These are phyloP conservation scores for Cryptosporidium sp. DNA, from an alignment of 169 alveolate genomes.

Conservation along the genomic window DNA sequence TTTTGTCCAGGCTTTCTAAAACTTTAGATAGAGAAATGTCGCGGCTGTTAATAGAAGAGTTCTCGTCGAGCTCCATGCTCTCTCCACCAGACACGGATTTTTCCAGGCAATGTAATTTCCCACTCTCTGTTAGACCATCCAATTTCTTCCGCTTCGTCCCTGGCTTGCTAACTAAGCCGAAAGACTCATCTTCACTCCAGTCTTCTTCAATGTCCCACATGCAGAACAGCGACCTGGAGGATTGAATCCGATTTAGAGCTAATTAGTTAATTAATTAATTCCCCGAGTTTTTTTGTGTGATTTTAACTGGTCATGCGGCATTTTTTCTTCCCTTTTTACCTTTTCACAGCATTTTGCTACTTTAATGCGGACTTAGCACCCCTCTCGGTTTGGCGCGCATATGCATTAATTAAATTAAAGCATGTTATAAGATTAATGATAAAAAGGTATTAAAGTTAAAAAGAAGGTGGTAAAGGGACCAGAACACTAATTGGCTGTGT, in stretches of 20 bases:
- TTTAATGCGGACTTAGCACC: constrained; percentile 23
- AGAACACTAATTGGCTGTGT: neutral
- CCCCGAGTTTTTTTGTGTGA: constrained; percentile 14
- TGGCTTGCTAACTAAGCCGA: neutral
- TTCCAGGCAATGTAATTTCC: neutral
- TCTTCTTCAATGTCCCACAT: constrained; percentile 65
- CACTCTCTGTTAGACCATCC: neutral
- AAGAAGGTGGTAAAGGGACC: neutral
- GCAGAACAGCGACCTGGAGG: neutral
- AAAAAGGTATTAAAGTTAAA: neutral
- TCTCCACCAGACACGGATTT: neutral
- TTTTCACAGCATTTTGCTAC: constrained; percentile 7
- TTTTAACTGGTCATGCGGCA: constrained; percentile 27
- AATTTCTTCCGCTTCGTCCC: constrained; percentile 3
- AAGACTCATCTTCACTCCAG: constrained; percentile 71
- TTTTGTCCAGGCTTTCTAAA: neutral
- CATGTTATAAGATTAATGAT: neutral
- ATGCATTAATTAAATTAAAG: neutral
- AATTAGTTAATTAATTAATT: neutral
- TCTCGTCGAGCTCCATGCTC: neutral
- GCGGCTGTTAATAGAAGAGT: neutral
- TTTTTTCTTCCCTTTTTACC: neutral
- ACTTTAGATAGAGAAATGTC: neutral
- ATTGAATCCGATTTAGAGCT: neutral
- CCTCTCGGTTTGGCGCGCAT: constrained; percentile 31